Base-by-base conservation (phyloP, 768 basidiomycete genomes). In the Pleurotus tuoliensis region DNA sequence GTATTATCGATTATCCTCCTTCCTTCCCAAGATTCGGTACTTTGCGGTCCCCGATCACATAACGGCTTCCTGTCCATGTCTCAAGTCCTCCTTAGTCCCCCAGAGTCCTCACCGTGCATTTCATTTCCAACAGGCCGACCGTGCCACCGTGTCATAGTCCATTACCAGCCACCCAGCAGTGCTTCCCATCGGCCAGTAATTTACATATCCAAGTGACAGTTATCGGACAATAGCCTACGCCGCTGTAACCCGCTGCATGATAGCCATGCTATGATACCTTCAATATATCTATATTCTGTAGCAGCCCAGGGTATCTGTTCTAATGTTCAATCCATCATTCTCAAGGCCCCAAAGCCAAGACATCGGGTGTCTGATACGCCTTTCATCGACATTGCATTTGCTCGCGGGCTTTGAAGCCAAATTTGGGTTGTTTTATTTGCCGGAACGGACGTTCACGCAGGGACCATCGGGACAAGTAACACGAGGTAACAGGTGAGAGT, bases 391-490 rank as follows among this genome's bases (percentile, higher is more conserved):
- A 53, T 18, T 41, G 51, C 51, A 53, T 53, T 53, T 53, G 39
- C 25, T 53, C 51, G 51, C 51, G 51, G 51, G 39, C n/a, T 20
- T 53, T 53, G 38, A 53, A 53, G 51, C 15, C 20, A n/a, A 50
- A 50, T 30, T n/a, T 27, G 47, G 13, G 16, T n/a, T 20, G 16
- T 41, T n/a, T 53, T 53, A 30, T 39, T 53, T 38, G 39, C 51
- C 51, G 51, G 51, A 22, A 30, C 30, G 30, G 30, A 34, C 30
- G 30, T 3, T 34, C 30, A 34, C 3, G 30, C 30, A 30, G 30
- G 30, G 30, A 30, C 2, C 11, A 34, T 34, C 30, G 30, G 30
- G 11, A 11, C 30, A 34, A 9, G 30, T 34, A 34, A 34, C 30
- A 34, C 9, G 30, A 34, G 30, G 30, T 34, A 34, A 34, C 30